A percentile compares a stretch with the other conserved stretches of the same genome.
Conservation (phyloP, 805 yeast species). For the Yarrowia deformans region DNA sequence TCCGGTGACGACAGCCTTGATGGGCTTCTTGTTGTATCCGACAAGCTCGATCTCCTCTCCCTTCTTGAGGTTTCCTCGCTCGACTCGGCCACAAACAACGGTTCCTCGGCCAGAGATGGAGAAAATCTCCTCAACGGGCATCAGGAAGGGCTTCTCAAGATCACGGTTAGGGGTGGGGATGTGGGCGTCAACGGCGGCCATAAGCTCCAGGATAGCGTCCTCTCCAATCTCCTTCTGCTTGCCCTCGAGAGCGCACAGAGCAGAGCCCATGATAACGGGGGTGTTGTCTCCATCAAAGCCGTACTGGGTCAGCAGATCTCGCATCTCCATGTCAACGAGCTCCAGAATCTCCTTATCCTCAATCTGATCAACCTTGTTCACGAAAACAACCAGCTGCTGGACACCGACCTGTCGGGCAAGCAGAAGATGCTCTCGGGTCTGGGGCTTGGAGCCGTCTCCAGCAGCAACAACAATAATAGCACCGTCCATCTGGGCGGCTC, state of each 20-base stretch:
- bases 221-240: slow-evolving; percentile 90
- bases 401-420: slow-evolving; percentile 99
- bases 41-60: slow-evolving; percentile 99
- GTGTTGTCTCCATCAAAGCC: slow-evolving; percentile 98
- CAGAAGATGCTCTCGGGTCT: slow-evolving; percentile 97
- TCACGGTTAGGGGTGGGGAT: slow-evolving; percentile 98
- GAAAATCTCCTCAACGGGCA: slow-evolving; percentile 97
- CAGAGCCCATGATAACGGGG: slow-evolving; percentile 98
- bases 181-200: slow-evolving; percentile 90
- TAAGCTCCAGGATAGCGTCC: slow-evolving; percentile 79
- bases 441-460: slow-evolving; percentile 99
- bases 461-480: slow-evolving; percentile 99
- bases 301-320: slow-evolving; percentile 87
- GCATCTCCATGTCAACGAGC: slow-evolving; percentile 99
- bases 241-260: slow-evolving; percentile 92
- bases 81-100: slow-evolving; percentile 98
- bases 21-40: slow-evolving; percentile 83
- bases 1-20: slow-evolving; percentile 96
- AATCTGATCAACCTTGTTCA: slow-evolving; percentile 96
- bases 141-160: slow-evolving; percentile 91
- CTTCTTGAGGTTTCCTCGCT: slow-evolving; percentile 96
- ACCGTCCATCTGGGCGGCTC: slow-evolving; percentile 99
- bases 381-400: slow-evolving; percentile 94
- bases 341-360: slow-evolving; percentile 99
- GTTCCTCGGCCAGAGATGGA: slow-evolving; percentile 99